A percentile compares a stretch with the other conserved stretches of the same genome.
phyloP scores from a whole-genome alignment of 768 basidiomycete genomes.

The Daedaleopsis nitida region DNA sequence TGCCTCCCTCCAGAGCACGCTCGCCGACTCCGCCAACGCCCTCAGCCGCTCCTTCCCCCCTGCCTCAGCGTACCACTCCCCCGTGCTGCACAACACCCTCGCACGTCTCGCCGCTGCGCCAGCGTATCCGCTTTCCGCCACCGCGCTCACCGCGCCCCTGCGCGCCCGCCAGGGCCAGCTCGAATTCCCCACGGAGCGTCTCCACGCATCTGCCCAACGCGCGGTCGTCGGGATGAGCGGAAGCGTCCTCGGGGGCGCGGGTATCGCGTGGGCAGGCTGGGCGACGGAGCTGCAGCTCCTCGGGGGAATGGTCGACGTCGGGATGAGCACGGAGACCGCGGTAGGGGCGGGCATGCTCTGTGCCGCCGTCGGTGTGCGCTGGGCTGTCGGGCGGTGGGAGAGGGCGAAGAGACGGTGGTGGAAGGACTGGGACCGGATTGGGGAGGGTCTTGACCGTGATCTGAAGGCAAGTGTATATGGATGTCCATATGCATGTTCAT shows the following conservation, averaged over 20 bases:
- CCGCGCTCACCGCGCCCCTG: slow-evolving; percentile 53
- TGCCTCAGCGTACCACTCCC: slow-evolving; percentile 45
- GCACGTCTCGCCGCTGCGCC: slow-evolving; percentile 54
- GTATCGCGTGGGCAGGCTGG: slow-evolving; percentile 66
- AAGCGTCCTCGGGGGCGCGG: slow-evolving; percentile 49
- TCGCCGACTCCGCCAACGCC: slow-evolving; percentile 42
- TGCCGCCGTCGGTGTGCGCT: slow-evolving; percentile 52
- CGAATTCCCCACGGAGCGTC: slow-evolving; percentile 53
- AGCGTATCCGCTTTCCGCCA: slow-evolving; percentile 44
- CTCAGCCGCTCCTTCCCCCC: slow-evolving; percentile 43
- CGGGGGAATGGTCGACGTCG: slow-evolving; percentile 36
- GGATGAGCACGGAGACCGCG: slow-evolving; percentile 57
- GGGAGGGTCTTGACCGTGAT: slow-evolving; percentile 65
- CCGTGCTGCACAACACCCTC: slow-evolving; percentile 60
- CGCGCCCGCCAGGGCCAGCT: slow-evolving; percentile 54
- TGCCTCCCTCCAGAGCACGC: slow-evolving; percentile 44
- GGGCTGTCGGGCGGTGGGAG: slow-evolving; percentile 71
- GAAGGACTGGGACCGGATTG: slow-evolving; percentile 65
- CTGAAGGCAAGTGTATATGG: slow-evolving; percentile 48
- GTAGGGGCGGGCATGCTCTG: slow-evolving; percentile 60
- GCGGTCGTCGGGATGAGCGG: slow-evolving; percentile 52
- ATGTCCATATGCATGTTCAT: slow-evolving; percentile 5
- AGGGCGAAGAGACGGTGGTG: slow-evolving; percentile 66
- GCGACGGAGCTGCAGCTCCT: slow-evolving; percentile 48
- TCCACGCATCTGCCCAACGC: slow-evolving; percentile 68